Evolutionary conservation across 805 yeast genomes (phyloP), one percentile per base, ranked within the genome.

Genomic region (Candida multigemmis): DNA sequence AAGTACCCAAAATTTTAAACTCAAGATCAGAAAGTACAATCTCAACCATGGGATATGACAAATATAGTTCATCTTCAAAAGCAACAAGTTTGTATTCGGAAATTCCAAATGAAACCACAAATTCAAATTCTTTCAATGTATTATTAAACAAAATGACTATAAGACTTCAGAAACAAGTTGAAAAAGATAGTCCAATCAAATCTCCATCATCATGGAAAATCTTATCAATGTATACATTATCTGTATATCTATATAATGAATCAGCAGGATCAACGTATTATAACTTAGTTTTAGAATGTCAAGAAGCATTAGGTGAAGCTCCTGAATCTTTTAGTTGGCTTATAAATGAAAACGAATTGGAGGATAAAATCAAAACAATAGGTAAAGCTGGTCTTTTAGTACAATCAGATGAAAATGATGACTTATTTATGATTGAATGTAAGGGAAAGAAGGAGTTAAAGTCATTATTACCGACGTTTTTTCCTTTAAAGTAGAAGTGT

Each of bases 401-500:
- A 23, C 52, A 47, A 29, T 33, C 39, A n/a, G 46, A 46, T 6
- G n/a, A n/a, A n/a, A n/a, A n/a, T n/a, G 37, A 40, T 22, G 54
- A 52, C 7, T 44, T 53, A 21, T 61, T 33, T 41, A 60, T 61
- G 67, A 48, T 61, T 27, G 68, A 61, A 33, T 61, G 66, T 36
- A 56, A 53, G 38, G 68, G 68, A 3, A 59, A 52, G 33, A 57
- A 48, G 31, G 65, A 60, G 35, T 50, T 60, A 27, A 50, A 44
- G 30, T 40, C 41, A 14, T 41, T 57, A 14, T 44, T 35, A 22
- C 48, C 41, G 9, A 28, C 41, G 6, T 49, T n/a, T n/a, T n/a
- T 48, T 24, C 71, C 7, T 70, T 83, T 33, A 79, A 74, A 33
- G 65, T 77, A 16, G 55, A 61, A n/a, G 19, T 32, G 18, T 17